phyloP scores from a whole-genome alignment of 1,284 basidiomycete genomes.

The Leccinum glutinopallens region DNA sequence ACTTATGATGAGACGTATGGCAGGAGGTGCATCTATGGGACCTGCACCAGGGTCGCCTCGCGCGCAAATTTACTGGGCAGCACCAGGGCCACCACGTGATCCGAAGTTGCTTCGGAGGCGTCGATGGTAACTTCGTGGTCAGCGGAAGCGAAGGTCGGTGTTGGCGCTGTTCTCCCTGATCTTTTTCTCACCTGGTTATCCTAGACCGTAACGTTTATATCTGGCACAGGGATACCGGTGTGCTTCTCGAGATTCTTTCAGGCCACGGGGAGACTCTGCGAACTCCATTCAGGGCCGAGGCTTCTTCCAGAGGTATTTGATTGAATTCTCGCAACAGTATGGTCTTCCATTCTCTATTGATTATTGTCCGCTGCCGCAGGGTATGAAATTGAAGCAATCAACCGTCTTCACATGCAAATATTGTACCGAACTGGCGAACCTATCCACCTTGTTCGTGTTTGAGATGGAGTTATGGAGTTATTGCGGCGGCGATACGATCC shows the following conservation, averaged over 20 bases:
- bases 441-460: slow-evolving; percentile 73
- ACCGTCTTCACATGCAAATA: slow-evolving; percentile 79
- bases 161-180: slow-evolving; percentile 2
- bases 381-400: slow-evolving; percentile 75
- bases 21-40: slow-evolving; percentile 92
- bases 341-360: slow-evolving; percentile 27
- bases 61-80: slow-evolving; percentile 83
- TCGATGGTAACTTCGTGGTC: slow-evolving; percentile 86
- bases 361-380: slow-evolving; percentile 37
- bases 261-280: slow-evolving; percentile 83
- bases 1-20: slow-evolving; percentile 17
- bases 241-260: slow-evolving; percentile 78
- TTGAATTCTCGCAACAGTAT: slow-evolving; percentile 69
- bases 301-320: slow-evolving; percentile 77
- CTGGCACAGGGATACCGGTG: slow-evolving; percentile 89
- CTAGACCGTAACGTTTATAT: slow-evolving; percentile 90
- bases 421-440: slow-evolving; percentile 74
- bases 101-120: slow-evolving; percentile 92
- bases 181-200: slow-evolving; percentile 14
- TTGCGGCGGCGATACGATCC: slow-evolving; percentile 64
- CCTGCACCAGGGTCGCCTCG: slow-evolving; percentile 66
- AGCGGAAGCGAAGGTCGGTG: slow-evolving; percentile 91
- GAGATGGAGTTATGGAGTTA: slow-evolving; percentile 83
- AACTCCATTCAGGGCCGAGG: slow-evolving; percentile 73
- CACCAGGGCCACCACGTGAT: slow-evolving; percentile 84